Base-by-base conservation (phyloP, 768 basidiomycete genomes). In the Asterophora lycoperdoides region DNA sequence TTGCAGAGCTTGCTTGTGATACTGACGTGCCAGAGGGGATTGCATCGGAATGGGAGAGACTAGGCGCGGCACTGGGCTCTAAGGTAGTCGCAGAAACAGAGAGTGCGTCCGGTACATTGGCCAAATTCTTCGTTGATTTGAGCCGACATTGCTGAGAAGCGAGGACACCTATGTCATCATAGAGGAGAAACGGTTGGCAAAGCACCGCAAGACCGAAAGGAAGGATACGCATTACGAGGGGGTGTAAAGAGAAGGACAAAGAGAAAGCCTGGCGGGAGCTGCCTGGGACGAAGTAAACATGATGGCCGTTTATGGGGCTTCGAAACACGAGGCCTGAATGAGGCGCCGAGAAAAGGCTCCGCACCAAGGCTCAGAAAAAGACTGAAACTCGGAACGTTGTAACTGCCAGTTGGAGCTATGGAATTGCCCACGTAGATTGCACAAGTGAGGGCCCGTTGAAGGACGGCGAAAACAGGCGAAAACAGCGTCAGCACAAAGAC, bases 131-230 rank as follows among this genome's bases (percentile, higher is more conserved):
- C 7, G 33, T 19, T 32, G 28, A 20, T 45, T 49, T 55, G 26
- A 46, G 53, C 33, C 20, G 59, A 41, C 69, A 71, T 52, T 68
- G 68, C 56, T 68, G 69, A n/a, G 65, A 57, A 23, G 63, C 61
- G 4, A 54, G 34, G 5, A 55, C 56, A n/a, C 38, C 38, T n/a
- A 41, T 19, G 54, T 29, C 47, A 4, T 32, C 30, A 15, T 45
- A 46, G 34, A 60, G 44, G 23, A 60, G 44, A 11, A 51, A 43
- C 38, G 38, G 34, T 18, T 56, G 59, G 48, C 49, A 57, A 35
- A 66, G 58, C 20, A 64, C 43, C 37, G 60, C 44, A 18, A 66
- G 33, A 30, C 50, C 48, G 8, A 63, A 52, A 28, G 60, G 51
- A 19, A 47, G 41, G 6, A 54, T 41, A 42, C 40, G 51, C 56